These are phyloP conservation scores for Boletus coccyginus DNA, from an alignment of 768 basidiomycete genomes.

Conservation along the genomic window DNA sequence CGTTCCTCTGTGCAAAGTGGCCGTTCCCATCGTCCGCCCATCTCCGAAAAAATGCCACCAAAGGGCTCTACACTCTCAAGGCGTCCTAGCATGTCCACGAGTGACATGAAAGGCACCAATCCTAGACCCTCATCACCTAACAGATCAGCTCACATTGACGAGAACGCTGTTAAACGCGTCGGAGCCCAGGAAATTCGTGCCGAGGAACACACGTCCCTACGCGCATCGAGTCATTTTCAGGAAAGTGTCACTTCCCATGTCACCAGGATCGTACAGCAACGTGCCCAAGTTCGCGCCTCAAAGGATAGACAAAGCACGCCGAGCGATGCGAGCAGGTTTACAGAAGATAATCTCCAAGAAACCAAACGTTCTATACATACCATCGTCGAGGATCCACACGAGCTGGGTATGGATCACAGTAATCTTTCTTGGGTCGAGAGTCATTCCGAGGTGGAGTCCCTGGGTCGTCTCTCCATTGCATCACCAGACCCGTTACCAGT, in stretches of 20 bases:
- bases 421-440: conserved; percentile 15
- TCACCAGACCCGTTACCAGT: conserved; percentile 47
- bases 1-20: conserved; percentile 26
- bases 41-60: conserved; percentile 17
- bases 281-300: conserved; percentile 10
- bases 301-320: conserved; percentile 14
- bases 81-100: conserved; percentile 16
- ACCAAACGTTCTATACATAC: conserved; percentile 28
- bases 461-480: conserved; percentile 26
- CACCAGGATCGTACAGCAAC: conserved; percentile 9
- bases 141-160: conserved; percentile 11
- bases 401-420: conserved; percentile 13
- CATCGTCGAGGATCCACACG: conserved; percentile 28
- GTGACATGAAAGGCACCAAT: not conserved
- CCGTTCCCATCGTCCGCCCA: conserved; percentile 26
- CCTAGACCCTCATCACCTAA: conserved; percentile 10
- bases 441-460: conserved; percentile 25
- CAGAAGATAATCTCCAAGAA: conserved; percentile 19
- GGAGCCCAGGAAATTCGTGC: conserved; percentile 11
- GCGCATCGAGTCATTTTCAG: conserved; percentile 10
- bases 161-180: conserved; percentile 7
- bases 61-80: conserved; percentile 15
- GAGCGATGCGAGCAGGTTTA: conserved; percentile 16
- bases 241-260: conserved; percentile 12
- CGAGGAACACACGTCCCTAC: conserved; percentile 18